Percentiles rank a stretch among this genome's conserved stretches.
Evolutionary conservation across 352 stramenopile genomes (phyloP).

Genomic region (Phytopythium mirpurense): DNA sequence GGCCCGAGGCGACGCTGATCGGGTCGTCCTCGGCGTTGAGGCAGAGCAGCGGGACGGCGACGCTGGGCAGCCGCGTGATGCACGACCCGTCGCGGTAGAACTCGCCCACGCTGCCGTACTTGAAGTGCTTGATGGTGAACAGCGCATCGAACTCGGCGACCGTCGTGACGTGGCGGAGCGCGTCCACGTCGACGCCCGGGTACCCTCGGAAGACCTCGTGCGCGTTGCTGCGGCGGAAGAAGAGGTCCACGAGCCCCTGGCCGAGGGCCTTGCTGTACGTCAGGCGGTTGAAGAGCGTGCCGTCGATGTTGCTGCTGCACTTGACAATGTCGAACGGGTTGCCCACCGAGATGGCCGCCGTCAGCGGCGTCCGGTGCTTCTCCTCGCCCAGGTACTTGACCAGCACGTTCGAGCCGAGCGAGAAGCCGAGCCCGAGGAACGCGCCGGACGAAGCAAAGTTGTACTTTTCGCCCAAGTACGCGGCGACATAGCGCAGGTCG

Average conservation of each 20-base stretch:
- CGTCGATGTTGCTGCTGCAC: slow-evolving; percentile 36
- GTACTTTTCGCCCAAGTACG: slow-evolving; percentile 31
- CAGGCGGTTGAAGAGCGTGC: slow-evolving; percentile 41
- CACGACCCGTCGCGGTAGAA: slow-evolving; percentile 43
- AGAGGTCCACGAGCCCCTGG: slow-evolving; percentile 41
- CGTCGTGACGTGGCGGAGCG: slow-evolving; percentile 26
- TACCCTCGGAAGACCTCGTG: slow-evolving; percentile 49
- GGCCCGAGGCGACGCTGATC: slow-evolving; percentile 29
- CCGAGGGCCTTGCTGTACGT: slow-evolving; percentile 54
- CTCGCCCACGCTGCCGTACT: slow-evolving; percentile 36
- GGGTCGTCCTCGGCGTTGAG: slow-evolving; percentile 49
- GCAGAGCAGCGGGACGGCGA: slow-evolving; percentile 40
- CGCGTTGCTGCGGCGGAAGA: slow-evolving; percentile 62
- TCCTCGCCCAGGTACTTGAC: slow-evolving; percentile 74
- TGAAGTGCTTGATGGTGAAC: slow-evolving; percentile 52
- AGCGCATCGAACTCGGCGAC: slow-evolving; percentile 59
- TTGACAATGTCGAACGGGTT: slow-evolving; percentile 65
- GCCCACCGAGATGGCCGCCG: slow-evolving; percentile 50
- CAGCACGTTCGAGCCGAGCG: slow-evolving; percentile 67
- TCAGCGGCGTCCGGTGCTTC: slow-evolving; percentile 23
- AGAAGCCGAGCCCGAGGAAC: slow-evolving; percentile 58
- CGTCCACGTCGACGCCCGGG: slow-evolving; percentile 34
- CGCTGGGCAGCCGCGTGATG: slow-evolving; percentile 24
- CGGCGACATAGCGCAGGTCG: slow-evolving; percentile 47
- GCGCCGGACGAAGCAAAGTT: slow-evolving; percentile 29